These are phyloP conservation scores for Aspergillus luchuensis DNA, from an alignment of 2,329 filamentous ascomycete species.

Conservation along the genomic window DNA sequence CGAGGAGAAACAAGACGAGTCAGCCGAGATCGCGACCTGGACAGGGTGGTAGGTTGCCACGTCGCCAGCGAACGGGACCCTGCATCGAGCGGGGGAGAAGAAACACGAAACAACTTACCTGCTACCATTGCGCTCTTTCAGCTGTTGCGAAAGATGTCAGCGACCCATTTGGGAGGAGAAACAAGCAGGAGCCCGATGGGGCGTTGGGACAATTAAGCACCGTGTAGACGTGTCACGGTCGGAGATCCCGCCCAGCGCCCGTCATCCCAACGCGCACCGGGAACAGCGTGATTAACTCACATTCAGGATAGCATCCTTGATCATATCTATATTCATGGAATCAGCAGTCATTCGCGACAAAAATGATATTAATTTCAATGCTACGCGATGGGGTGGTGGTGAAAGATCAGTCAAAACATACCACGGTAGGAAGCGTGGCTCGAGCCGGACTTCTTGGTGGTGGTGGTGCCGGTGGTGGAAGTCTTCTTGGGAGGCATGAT, in stretches of 20 bases:
- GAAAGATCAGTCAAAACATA: conserved; percentile 53
- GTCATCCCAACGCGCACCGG: conserved; percentile 44
- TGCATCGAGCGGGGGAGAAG: conserved; percentile 12
- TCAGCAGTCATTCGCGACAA: conserved; percentile 60
- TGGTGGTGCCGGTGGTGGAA: conserved; percentile 53
- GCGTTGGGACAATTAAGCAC: conserved; percentile 27
- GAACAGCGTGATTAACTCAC: conserved; percentile 62
- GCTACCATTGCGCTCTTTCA: conserved; percentile 70
- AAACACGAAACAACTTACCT: conserved; percentile 57
- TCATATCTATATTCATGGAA: conserved; percentile 62
- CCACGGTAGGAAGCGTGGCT: conserved; percentile 68
- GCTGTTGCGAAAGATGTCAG: conserved; percentile 58
- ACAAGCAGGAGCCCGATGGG: conserved; percentile 24
- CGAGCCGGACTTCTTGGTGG: conserved; percentile 61
- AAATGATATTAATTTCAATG: conserved; percentile 37
- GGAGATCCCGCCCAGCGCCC: conserved; percentile 39
- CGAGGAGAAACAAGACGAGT: conserved; percentile 27
- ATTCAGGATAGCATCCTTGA: conserved; percentile 70
- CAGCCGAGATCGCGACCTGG: conserved; percentile 29
- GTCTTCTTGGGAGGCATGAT: conserved; percentile 69
- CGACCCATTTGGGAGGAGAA: conserved; percentile 30
- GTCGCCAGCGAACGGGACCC: conserved; percentile 18
- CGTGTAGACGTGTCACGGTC: conserved; percentile 40
- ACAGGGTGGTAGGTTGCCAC: conserved; percentile 20
- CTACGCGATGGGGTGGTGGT: conserved; percentile 50